Conservation (phyloP, 352 stramenopile species). For the Thraustochytrium sp. region DNA sequence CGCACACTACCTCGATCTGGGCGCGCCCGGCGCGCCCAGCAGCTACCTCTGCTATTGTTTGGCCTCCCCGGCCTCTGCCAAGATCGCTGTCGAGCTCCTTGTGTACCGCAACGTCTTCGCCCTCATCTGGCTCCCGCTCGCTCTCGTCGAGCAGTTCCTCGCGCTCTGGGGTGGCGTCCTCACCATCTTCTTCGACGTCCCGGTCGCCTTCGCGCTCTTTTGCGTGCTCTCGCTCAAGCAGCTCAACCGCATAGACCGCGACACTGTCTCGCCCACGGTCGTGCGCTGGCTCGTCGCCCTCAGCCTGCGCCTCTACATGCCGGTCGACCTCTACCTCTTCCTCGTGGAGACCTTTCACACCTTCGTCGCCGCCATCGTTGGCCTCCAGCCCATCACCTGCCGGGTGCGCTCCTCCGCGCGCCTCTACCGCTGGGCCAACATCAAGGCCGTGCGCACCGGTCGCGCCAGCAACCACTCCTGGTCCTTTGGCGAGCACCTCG, state of each 20-base stretch:
- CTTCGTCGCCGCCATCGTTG: not conserved
- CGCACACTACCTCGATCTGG: too few species aligned
- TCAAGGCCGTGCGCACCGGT: not conserved
- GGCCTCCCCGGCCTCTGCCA: not conserved
- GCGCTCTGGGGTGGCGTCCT: not conserved
- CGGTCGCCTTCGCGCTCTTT: not conserved
- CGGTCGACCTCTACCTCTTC: not conserved
- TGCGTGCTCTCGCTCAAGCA: not conserved
- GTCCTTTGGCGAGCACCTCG: slow-evolving; percentile 26
- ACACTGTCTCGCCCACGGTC: not conserved
- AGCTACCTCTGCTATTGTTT: slow-evolving; percentile 31
- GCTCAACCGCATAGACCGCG: too few species aligned
- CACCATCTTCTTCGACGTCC: slow-evolving; percentile 3
- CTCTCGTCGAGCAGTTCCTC: not conserved
- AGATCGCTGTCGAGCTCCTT: not conserved
- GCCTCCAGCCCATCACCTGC: not conserved
- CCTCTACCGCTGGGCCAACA: not conserved
- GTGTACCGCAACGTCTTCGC: not conserved
- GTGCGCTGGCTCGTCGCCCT: not conserved
- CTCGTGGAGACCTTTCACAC: not conserved
- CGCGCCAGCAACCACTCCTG: slow-evolving; percentile 22
- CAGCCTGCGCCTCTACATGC: not conserved
- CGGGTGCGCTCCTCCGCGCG: not conserved
- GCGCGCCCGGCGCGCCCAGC: not conserved
- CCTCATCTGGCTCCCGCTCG: not conserved